A percentile compares a stretch with the other conserved stretches of the same genome.
phyloP scores from a whole-genome alignment of 1,139 yeast genomes.

The Geotrichum fermentans region DNA sequence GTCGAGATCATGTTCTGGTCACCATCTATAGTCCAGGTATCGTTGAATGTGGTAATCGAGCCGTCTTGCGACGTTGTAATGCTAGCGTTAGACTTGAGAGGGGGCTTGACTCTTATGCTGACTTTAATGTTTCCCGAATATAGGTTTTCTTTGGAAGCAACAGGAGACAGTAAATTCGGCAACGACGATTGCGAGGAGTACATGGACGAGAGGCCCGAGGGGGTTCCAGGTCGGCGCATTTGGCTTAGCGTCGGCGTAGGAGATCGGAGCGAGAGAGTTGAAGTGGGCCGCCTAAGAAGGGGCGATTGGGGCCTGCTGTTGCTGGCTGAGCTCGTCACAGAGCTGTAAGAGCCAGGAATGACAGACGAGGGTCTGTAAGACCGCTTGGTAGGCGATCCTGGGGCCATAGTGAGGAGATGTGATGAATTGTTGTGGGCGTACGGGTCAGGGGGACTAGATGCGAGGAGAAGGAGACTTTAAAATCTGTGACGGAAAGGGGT shows the following conservation, averaged over 20 bases:
- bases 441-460: too few species aligned
- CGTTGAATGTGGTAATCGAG: constrained; percentile 17
- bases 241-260: constrained; percentile 27
- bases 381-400: constrained; percentile 16
- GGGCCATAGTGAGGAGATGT: constrained; percentile 6
- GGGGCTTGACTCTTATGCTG: constrained; percentile 36
- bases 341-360: not conserved
- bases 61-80: constrained; percentile 9
- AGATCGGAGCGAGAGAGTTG: constrained; percentile 31
- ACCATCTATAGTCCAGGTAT: constrained; percentile 30
- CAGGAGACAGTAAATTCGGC: not conserved
- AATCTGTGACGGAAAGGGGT: too few species aligned
- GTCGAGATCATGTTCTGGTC: constrained; percentile 27
- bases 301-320: constrained; percentile 32
- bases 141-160: constrained; percentile 7
- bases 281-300: constrained; percentile 29
- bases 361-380: constrained; percentile 13
- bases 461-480: too few species aligned
- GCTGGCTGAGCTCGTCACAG: constrained; percentile 7
- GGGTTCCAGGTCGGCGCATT: constrained; percentile 26
- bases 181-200: constrained; percentile 1
- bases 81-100: constrained; percentile 14
- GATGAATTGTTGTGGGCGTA: too few species aligned
- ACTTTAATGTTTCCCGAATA: constrained; percentile 39
- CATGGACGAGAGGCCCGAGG: constrained; percentile 19